Conservation (phyloP, 2,329 filamentous ascomycete genomes). For the Hypoxylon sp. region DNA sequence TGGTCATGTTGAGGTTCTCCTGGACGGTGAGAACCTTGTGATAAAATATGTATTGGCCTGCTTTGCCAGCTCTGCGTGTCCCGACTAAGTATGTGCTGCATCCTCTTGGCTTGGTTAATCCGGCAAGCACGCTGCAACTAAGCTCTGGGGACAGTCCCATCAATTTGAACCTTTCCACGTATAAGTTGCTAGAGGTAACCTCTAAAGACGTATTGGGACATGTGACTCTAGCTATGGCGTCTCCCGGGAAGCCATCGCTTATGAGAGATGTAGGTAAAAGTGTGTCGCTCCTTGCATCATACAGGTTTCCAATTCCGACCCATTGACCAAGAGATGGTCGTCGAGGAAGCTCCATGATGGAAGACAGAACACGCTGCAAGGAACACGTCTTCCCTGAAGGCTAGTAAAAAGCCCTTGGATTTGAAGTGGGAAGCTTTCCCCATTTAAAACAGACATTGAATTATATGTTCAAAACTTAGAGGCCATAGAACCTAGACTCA, state of each 20-base stretch:
- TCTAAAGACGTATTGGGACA: background rate
- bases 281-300: slow-evolving; percentile 1
- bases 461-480: too few relatives aligned
- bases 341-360: background rate
- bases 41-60: background rate
- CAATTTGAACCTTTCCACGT: background rate
- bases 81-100: background rate
- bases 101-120: background rate
- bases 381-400: background rate
- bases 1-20: slow-evolving; percentile 2
- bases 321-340: background rate
- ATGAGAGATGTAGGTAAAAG: background rate
- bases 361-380: background rate
- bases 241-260: background rate
- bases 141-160: slow-evolving; percentile 1
- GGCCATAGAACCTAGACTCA: background rate
- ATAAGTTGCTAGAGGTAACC: background rate
- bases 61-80: background rate
- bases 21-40: background rate
- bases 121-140: background rate
- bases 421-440: background rate
- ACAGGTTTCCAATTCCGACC: background rate
- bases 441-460: background rate
- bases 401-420: background rate
- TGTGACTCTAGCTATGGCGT: background rate